Conservation (phyloP, 1,139 yeast species). For the Pichia cactophila region DNA sequence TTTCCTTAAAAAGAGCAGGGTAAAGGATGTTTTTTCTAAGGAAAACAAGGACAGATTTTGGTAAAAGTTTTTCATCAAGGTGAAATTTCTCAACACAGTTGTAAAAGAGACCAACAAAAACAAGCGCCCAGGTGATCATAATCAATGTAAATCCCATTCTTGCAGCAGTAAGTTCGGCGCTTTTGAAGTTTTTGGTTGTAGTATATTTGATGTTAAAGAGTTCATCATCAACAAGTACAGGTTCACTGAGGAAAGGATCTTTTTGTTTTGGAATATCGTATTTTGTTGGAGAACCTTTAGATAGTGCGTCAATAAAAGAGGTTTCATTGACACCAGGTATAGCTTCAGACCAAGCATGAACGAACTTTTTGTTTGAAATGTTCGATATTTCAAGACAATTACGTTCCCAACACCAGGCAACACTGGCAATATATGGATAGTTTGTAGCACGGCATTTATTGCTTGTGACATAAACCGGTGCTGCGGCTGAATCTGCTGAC, state of each 20-base stretch:
- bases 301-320: conserved; percentile 1
- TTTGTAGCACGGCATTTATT: not conserved
- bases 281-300: not conserved
- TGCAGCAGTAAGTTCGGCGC: conserved; percentile 4
- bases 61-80: conserved; percentile 3
- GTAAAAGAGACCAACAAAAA: conserved; percentile 5
- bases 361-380: not conserved
- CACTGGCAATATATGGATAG: not conserved
- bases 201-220: conserved; percentile 2
- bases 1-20: conserved; percentile 9
- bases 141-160: conserved; percentile 8
- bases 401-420: conserved; percentile 6
- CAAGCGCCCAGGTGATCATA: conserved; percentile 11
- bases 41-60: conserved; percentile 1
- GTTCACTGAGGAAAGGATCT: not conserved
- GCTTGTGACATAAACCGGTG: not conserved
- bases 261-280: not conserved
- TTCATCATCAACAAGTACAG: conserved; percentile 2
- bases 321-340: not conserved
- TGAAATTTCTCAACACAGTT: conserved; percentile 7
- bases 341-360: not conserved
- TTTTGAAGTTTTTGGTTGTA: conserved; percentile 1
- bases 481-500: not conserved
- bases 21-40: conserved; percentile 6
- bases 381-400: conserved; percentile 1